Evolutionary conservation across 2,329 filamentous ascomycete species (phyloP), one percentile per base, ranked within the genome.

Genomic region (Monilinia laxa): DNA sequence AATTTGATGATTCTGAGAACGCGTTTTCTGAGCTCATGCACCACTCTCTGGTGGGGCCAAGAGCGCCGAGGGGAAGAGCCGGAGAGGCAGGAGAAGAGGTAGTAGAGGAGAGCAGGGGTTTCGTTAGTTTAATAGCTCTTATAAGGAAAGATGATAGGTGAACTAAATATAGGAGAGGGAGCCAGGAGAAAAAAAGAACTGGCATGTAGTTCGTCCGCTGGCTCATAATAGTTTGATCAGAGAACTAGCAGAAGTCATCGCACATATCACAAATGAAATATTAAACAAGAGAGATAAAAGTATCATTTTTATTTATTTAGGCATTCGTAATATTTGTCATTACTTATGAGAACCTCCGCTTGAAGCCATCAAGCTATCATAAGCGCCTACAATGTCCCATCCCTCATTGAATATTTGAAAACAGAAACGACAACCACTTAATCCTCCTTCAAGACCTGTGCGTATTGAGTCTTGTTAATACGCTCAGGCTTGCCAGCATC

Each of bases 401-500:
- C 56, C 64, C 56, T 66, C 57, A 54, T 66, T 66, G 56, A 62
- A 66, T 53, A 66, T 54, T 60, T 66, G 56, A 57, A 69, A 69
- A 63, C 58, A 64, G 67, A 68, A 70, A 68, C 63, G 57, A 68
- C 73, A 67, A 69, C 66, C 42, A 38, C 77, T 78, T 84, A 85
- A 73, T 83, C 78, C 77, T 85, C 81, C 75, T 79, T 75, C 73
- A 85, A 76, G 73, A 82, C 79, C 73, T 79, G 76, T 66, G 80
- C 73, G 65, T 76, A 77, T 35, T 69, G 70, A 51, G 73, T 75
- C 65, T 74, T 73, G 62, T 51, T 45, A 51, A 72, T 75, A 66
- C 78, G 75, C 67, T 76, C 74, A 58, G 87, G 85, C 86, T 92
- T 90, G 74, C 81, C 83, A 67, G 79, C 77, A 71, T 87, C 81